Percentiles rank a stretch among this genome's conserved stretches.
These are phyloP conservation scores for Cylindrodendrum hubeiense DNA, from an alignment of 2,329 filamentous ascomycete genomes.

Conservation along the genomic window DNA sequence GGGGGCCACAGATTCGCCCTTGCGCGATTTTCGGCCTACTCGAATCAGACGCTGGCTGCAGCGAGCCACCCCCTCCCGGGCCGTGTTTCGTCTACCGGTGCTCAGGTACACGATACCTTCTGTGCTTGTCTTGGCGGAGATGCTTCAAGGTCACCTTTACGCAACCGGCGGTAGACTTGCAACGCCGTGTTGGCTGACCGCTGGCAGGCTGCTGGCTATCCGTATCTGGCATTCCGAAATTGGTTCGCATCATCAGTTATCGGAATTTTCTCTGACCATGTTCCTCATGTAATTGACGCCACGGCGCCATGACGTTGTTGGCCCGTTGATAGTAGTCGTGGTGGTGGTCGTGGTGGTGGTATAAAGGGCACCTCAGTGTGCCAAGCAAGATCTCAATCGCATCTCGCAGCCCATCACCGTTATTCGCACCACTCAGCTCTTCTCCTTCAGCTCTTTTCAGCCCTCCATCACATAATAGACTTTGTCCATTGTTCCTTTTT, in stretches of 20 bases:
- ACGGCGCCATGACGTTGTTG: neutral
- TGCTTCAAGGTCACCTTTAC: neutral
- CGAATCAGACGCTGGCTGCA: neutral
- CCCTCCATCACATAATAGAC: neutral
- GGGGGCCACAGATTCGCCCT: neutral
- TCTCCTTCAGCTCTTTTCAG: neutral
- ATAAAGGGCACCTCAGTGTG: neutral
- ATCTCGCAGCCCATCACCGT: neutral
- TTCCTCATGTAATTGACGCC: neutral
- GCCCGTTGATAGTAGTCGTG: neutral
- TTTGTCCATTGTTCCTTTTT: neutral
- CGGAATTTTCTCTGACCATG: neutral
- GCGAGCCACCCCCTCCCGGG: neutral
- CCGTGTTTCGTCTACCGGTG: neutral
- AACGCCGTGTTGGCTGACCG: neutral
- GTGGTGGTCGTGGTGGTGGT: neutral
- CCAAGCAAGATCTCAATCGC: neutral
- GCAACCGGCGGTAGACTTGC: neutral
- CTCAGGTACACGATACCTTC: neutral
- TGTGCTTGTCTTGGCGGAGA: neutral
- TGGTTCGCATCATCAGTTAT: neutral
- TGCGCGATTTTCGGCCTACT: constrained; percentile 5
- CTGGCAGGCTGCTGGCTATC: neutral
- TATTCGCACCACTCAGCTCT: neutral
- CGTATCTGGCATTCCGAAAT: constrained; percentile 4